Conservation (phyloP, 352 stramenopile genomes). For the Pythium rhizo-oryzae region DNA sequence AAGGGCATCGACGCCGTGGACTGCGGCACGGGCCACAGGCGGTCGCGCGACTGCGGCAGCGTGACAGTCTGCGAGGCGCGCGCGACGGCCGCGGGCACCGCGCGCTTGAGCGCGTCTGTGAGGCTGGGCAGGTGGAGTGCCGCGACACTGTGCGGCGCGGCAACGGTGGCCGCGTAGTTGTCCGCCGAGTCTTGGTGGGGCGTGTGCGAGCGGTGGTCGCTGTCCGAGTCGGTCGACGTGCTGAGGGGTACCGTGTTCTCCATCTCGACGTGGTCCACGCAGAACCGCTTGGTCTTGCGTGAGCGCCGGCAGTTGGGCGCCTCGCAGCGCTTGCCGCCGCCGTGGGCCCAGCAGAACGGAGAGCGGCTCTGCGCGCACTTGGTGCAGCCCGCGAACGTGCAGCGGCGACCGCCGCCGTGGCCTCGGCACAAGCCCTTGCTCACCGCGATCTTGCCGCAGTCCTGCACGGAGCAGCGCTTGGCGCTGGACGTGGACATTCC, state of each 20-base stretch:
- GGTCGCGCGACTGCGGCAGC: conserved; percentile 30
- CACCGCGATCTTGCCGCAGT: conserved; percentile 76
- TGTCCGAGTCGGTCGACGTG: conserved; percentile 46
- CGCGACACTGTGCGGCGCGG: conserved; percentile 8
- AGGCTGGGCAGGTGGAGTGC: conserved; percentile 29
- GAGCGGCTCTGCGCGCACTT: conserved; percentile 80
- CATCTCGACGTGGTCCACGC: conserved; percentile 77
- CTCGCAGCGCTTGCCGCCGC: conserved; percentile 31
- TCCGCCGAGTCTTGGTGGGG: conserved; percentile 25
- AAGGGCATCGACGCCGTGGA: not conserved
- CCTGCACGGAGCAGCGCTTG: conserved; percentile 68
- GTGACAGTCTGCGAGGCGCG: conserved; percentile 22
- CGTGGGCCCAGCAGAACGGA: conserved; percentile 45
- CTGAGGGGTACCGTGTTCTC: conserved; percentile 40
- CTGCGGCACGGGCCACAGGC: conserved; percentile 23
- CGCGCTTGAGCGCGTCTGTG: conserved; percentile 30
- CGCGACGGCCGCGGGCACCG: conserved; percentile 17
- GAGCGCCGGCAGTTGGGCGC: conserved; percentile 64
- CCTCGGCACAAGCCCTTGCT: conserved; percentile 71
- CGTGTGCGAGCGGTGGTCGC: conserved; percentile 35
- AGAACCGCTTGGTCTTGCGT: conserved; percentile 79
- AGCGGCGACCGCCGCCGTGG: conserved; percentile 71
- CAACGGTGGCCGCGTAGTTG: not conserved
- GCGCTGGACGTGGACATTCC: conserved; percentile 50
- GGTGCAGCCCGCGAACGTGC: conserved; percentile 60